These are phyloP conservation scores for Auxenochlorella protothecoides DNA, from an alignment of 139 green algal species.

Conservation along the genomic window DNA sequence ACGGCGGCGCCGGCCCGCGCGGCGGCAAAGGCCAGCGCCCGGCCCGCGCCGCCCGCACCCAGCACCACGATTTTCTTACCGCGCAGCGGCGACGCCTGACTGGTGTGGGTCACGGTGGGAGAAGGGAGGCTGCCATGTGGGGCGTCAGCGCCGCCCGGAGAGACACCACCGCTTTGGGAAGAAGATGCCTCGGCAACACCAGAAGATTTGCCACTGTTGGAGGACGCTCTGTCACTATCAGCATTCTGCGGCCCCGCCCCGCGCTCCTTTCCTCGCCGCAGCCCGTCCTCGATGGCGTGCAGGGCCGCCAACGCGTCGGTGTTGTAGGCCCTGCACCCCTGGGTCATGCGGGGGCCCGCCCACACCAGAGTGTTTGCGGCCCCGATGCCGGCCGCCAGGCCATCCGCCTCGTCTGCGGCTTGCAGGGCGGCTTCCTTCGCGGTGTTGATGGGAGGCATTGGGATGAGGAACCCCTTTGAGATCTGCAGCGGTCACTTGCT, in stretches of 20 bases:
- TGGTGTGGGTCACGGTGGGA: neutral
- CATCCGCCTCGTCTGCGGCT: conserved; percentile 53
- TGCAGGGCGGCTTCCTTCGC: conserved; percentile 65
- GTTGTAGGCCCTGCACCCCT: conserved; percentile 75
- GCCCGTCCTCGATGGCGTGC: conserved; percentile 68
- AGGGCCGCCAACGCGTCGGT: conserved; percentile 91
- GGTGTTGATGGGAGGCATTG: too few relatives aligned
- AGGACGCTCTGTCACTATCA: too few relatives aligned
- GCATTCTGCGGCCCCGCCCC: too few relatives aligned
- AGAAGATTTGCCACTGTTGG: neutral
- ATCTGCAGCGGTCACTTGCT: too few relatives aligned
- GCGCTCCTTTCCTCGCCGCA: conserved; percentile 14
- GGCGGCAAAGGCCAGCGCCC: conserved; percentile 87
- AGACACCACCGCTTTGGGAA: neutral
- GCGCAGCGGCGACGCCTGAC: conserved; percentile 29
- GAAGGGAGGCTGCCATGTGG: neutral
- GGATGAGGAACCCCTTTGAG: too few relatives aligned
- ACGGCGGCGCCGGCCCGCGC: conserved; percentile 39
- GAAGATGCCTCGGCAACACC: neutral
- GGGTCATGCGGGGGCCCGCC: conserved; percentile 2
- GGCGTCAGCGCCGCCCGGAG: too few relatives aligned
- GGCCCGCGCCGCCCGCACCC: conserved; percentile 83
- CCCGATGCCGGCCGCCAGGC: conserved; percentile 70
- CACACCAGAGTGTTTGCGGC: conserved; percentile 92
- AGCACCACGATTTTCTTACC: conserved; percentile 81